These are phyloP conservation scores for Phlyctochytrium arcticum DNA, from an alignment of 192 early-diverging fungal genomes.

Conservation along the genomic window DNA sequence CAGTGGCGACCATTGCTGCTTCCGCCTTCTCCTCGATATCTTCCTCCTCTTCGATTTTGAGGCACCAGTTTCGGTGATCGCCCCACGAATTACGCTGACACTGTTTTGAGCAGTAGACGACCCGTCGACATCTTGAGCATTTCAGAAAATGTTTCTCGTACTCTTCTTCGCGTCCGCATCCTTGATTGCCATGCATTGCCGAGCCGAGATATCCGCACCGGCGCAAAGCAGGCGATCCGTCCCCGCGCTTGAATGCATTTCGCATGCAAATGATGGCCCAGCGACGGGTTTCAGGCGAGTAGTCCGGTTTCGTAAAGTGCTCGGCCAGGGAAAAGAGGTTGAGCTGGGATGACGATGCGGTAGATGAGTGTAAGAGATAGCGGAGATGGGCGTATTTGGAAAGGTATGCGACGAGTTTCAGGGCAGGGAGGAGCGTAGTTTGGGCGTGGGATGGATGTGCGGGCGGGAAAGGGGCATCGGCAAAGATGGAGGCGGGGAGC, in stretches of 20 bases:
- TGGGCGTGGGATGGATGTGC: too few relatives aligned
- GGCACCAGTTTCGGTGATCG: constrained; percentile 29
- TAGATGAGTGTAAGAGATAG: constrained; percentile 33
- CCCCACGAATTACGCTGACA: constrained; percentile 22
- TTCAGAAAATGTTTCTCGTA: constrained; percentile 77
- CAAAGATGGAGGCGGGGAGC: too few relatives aligned
- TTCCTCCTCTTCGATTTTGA: constrained; percentile 22
- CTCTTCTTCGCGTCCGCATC: constrained; percentile 44
- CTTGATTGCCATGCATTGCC: constrained; percentile 46
- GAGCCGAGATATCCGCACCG: constrained; percentile 78
- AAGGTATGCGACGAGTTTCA: constrained; percentile 84
- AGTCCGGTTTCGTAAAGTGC: constrained; percentile 11
- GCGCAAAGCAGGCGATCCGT: constrained; percentile 44
- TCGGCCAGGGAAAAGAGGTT: constrained; percentile 26
- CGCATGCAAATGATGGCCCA: constrained; percentile 32
- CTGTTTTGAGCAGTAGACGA: constrained; percentile 76
- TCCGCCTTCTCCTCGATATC: too few relatives aligned
- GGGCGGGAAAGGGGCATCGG: too few relatives aligned
- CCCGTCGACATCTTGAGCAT: constrained; percentile 82
- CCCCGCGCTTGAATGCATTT: constrained; percentile 59
- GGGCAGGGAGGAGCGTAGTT: constrained; percentile 58
- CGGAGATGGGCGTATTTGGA: constrained; percentile 85
- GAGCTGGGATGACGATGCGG: too few relatives aligned
- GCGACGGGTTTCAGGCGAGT: constrained; percentile 17
- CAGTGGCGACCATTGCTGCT: too few relatives aligned